Percentiles rank a stretch among this genome's conserved stretches.
These are phyloP conservation scores for Thielaviopsis musarum DNA, from an alignment of 2,329 filamentous ascomycete genomes.

Conservation along the genomic window DNA sequence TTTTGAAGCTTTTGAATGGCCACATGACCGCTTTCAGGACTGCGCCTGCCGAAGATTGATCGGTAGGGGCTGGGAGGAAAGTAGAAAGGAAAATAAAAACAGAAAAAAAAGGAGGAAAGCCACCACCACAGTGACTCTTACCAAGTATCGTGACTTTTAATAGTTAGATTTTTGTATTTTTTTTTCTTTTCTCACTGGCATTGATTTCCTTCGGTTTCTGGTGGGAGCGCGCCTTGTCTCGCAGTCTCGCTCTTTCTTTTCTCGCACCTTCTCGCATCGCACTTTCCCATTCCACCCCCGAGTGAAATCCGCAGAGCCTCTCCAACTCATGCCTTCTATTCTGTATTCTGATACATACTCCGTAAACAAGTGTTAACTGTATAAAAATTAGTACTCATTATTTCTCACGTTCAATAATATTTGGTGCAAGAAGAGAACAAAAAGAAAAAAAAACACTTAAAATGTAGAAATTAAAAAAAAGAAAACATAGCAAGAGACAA, in stretches of 20 bases:
- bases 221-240: neutral
- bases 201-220: neutral
- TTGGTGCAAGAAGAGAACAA: no score
- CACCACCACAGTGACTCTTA: neutral
- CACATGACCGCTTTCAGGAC: conserved; percentile 9
- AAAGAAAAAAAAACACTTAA: no score
- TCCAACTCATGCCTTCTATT: neutral
- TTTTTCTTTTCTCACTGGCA: neutral
- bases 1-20: neutral
- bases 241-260: neutral
- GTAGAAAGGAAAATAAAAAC: neutral
- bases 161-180: neutral
- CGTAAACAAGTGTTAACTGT: no score
- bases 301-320: neutral
- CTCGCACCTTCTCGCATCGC: neutral
- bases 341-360: no score
- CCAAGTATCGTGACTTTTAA: neutral
- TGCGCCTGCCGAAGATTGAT: neutral
- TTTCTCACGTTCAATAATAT: no score
- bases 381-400: no score
- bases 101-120: neutral
- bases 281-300: neutral
- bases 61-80: neutral
- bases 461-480: no score
- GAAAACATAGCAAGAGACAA: no score